These are phyloP conservation scores for Podochytrium sp. DNA, from an alignment of 192 early-diverging fungal genomes.

Conservation along the genomic window DNA sequence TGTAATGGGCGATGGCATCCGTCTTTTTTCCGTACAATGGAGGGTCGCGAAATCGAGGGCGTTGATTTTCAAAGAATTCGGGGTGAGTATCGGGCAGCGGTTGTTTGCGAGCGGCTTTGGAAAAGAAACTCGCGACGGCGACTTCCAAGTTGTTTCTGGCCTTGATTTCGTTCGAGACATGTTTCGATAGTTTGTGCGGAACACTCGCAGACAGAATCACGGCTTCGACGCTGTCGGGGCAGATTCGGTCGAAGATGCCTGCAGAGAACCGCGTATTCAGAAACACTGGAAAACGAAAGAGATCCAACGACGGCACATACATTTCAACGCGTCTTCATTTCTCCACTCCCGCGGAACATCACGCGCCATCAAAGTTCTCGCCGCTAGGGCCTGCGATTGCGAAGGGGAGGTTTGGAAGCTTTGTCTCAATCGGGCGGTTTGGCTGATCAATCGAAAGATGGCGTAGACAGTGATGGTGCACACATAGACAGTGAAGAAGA, in stretches of 20 bases:
- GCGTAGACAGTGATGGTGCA: constrained; percentile 44
- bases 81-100: neutral
- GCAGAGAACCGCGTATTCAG: constrained; percentile 44
- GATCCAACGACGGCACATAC: constrained; percentile 60
- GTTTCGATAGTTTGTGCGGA: neutral
- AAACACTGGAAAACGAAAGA: constrained; percentile 64
- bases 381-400: constrained; percentile 47
- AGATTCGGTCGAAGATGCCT: constrained; percentile 37
- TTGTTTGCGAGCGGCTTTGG: neutral
- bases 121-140: neutral
- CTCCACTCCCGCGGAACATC: constrained; percentile 67
- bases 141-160: neutral
- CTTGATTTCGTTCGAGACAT: neutral
- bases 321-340: constrained; percentile 45
- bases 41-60: neutral
- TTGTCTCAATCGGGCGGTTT: constrained; percentile 68
- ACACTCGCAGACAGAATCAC: constrained; percentile 22
- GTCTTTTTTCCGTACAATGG: neutral
- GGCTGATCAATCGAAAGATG: constrained; percentile 62
- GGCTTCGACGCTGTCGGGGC: constrained; percentile 31
- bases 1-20: neutral
- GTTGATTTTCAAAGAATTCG: neutral
- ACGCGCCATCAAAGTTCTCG: constrained; percentile 70
- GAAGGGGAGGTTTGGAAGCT: constrained; percentile 60
- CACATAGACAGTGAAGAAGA: constrained; percentile 35